Conservation (phyloP, 306 rosid genomes). For the Cercis canadensis region DNA sequence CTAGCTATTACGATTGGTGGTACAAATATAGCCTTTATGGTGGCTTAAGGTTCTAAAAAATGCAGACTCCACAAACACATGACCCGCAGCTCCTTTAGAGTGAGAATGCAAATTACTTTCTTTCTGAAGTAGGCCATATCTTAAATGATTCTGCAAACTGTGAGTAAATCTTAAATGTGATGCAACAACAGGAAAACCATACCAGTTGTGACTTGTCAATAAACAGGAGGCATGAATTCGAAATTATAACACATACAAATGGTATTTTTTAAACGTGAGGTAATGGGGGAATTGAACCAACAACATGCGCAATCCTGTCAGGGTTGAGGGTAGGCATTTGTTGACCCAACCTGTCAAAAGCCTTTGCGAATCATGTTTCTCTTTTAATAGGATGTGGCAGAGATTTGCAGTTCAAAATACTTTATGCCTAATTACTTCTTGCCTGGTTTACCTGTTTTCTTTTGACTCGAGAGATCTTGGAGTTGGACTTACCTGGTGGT, state of each 20-base stretch:
- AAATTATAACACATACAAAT: slow-evolving; percentile 15
- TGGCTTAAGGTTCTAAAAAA: slow-evolving; percentile 18
- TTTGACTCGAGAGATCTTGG: slow-evolving; percentile 32
- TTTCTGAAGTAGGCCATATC: slow-evolving; percentile 41
- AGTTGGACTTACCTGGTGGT: slow-evolving; percentile 22
- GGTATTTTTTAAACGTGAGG: background rate
- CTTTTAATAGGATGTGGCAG: slow-evolving; percentile 34
- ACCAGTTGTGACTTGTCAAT: background rate
- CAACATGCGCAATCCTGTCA: slow-evolving; percentile 20
- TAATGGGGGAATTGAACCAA: background rate
- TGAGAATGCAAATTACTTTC: slow-evolving; percentile 33
- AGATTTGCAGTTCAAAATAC: slow-evolving; percentile 36
- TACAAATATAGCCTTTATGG: slow-evolving; percentile 14
- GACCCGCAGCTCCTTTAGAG: slow-evolving; percentile 16
- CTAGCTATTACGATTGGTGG: slow-evolving; percentile 12
- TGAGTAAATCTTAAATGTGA: slow-evolving; percentile 19
- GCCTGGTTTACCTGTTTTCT: slow-evolving; percentile 42
- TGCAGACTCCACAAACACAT: slow-evolving; percentile 30
- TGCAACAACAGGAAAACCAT: background rate
- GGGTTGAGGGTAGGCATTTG: slow-evolving; percentile 40
- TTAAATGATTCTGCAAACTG: slow-evolving; percentile 34
- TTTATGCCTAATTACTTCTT: slow-evolving; percentile 40
- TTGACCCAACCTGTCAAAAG: slow-evolving; percentile 34
- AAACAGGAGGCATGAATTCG: slow-evolving; percentile 41
- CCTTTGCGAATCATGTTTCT: no score